Base-by-base conservation (phyloP, 805 yeast genomes). In the Wickerhamomyces tratensis region DNA sequence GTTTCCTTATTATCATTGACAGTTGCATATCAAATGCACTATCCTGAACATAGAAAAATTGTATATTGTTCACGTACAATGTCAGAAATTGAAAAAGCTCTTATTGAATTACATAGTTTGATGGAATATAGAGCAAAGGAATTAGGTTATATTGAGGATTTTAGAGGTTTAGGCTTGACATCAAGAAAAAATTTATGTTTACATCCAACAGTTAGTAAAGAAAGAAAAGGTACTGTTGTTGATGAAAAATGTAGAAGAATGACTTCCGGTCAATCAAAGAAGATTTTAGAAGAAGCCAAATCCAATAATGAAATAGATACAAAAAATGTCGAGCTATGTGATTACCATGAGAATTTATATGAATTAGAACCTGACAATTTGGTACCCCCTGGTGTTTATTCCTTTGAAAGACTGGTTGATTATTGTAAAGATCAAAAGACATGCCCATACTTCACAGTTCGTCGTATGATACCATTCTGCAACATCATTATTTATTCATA, bases 11-110 rank as follows among this genome's bases (percentile, higher is more conserved):
- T 93, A 30, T 87, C 98, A 0, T 65, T 93, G 38, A 87, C 98
- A 0, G 87, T 93, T 38, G 96, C 98, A 12, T 93, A 93, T 62
- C 99, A 93, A 61, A 79, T 86, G 86, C 77, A 76, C 57, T 89
- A 91, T 59, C 95, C 96, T 9, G 97, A 91, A 56, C 96, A 87
- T 57, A 67, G 96, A 14, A 93, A 91, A 69, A 80, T 93, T 50
- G 86, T 93, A 7, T 93, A 93, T 64, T 93, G 99, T 63, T 93
- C 98, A 6, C 98, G 99, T 73, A 93, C 99, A 33, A 93, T 93
- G 98, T 86, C 97, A 10, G 99, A 93, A 66, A 93, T 93, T 59
- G 98, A 93, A 65, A 93, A 93, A 64, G 97, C 98, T 0, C 67
- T 93, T 57, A 86, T 91, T 7, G 99, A 93, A 67, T 70, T 93